A percentile compares a stretch with the other conserved stretches of the same genome.
Evolutionary conservation across 2,329 filamentous ascomycete species (phyloP).

Genomic region (Talaromyces amestolkiae): DNA sequence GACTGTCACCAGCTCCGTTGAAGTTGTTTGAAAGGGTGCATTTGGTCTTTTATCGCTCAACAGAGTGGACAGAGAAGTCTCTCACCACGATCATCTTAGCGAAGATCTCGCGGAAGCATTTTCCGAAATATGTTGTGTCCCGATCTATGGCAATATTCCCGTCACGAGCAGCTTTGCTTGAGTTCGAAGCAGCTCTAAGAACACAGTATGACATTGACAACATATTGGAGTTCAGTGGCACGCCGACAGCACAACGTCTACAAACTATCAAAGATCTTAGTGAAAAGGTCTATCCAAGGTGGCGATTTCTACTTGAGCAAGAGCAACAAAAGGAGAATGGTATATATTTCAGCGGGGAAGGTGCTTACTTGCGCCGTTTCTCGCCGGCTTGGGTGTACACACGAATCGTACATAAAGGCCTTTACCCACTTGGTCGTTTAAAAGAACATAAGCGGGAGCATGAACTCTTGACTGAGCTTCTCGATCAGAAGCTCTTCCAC

Average conservation of each 20-base stretch:
- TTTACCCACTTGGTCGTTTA: conserved; percentile 72
- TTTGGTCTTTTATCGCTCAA: conserved; percentile 91
- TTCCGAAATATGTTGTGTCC: conserved; percentile 85
- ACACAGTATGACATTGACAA: conserved; percentile 79
- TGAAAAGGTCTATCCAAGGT: conserved; percentile 73
- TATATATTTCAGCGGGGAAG: conserved; percentile 78
- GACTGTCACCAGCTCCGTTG: conserved; percentile 68
- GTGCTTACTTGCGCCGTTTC: conserved; percentile 83
- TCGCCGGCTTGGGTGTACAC: conserved; percentile 93
- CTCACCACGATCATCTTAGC: conserved; percentile 91
- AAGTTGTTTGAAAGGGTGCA: conserved; percentile 92
- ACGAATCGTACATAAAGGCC: conserved; percentile 83
- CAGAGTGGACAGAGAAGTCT: conserved; percentile 96
- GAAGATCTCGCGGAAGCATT: conserved; percentile 82
- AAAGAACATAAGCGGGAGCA: conserved; percentile 80
- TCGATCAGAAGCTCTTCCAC: conserved; percentile 81
- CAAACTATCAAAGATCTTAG: conserved; percentile 69
- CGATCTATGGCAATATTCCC: conserved; percentile 85
- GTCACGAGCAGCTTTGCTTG: conserved; percentile 70
- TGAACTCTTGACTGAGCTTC: conserved; percentile 67
- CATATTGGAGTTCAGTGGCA: conserved; percentile 75
- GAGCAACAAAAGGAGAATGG: conserved; percentile 75
- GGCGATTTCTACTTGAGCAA: conserved; percentile 68
- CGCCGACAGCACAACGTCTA: conserved; percentile 63
- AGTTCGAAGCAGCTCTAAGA: conserved; percentile 83